A percentile compares a stretch with the other conserved stretches of the same genome.
Evolutionary conservation across 768 basidiomycete genomes (phyloP).

Genomic region (Dentipellis sp.): DNA sequence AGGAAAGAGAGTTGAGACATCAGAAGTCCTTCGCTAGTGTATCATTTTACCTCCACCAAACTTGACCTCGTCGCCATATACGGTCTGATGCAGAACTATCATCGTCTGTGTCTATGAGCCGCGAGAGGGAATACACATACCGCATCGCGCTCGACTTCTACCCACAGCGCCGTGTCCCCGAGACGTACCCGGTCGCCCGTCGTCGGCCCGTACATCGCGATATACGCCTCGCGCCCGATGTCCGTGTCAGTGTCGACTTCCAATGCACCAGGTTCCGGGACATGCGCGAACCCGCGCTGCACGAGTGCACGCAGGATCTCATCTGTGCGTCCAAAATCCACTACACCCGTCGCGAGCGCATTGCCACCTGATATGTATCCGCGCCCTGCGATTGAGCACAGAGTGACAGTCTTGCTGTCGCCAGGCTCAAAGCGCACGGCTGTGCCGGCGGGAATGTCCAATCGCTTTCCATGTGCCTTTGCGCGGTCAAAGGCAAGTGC

Average conservation of each 20-base stretch:
- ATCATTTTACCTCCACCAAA: slow-evolving; percentile 76
- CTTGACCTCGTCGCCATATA: slow-evolving; percentile 95
- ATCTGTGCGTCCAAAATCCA: slow-evolving; percentile 35
- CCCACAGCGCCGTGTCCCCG: slow-evolving; percentile 86
- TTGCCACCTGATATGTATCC: slow-evolving; percentile 76
- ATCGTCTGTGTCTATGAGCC: too few relatives aligned
- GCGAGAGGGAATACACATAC: slow-evolving; percentile 26
- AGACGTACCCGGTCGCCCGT: slow-evolving; percentile 81
- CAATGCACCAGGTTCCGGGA: slow-evolving; percentile 52
- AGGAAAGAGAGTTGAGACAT: not conserved
- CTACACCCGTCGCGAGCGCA: slow-evolving; percentile 47
- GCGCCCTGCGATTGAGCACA: slow-evolving; percentile 70
- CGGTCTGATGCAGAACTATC: slow-evolving; percentile 38
- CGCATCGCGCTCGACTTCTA: slow-evolving; percentile 84
- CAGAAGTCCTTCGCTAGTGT: not conserved
- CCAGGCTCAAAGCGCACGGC: slow-evolving; percentile 97
- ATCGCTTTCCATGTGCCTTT: slow-evolving; percentile 71
- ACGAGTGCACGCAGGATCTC: slow-evolving; percentile 39
- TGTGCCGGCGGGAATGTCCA: slow-evolving; percentile 92
- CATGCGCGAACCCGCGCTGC: slow-evolving; percentile 60
- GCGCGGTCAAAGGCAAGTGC: slow-evolving; percentile 75
- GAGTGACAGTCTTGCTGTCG: slow-evolving; percentile 72
- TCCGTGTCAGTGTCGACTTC: slow-evolving; percentile 42
- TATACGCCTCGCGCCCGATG: slow-evolving; percentile 66
- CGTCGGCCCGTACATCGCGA: slow-evolving; percentile 94